phyloP scores from a whole-genome alignment of 441 rosid species.

The Gossypium trilobum region DNA sequence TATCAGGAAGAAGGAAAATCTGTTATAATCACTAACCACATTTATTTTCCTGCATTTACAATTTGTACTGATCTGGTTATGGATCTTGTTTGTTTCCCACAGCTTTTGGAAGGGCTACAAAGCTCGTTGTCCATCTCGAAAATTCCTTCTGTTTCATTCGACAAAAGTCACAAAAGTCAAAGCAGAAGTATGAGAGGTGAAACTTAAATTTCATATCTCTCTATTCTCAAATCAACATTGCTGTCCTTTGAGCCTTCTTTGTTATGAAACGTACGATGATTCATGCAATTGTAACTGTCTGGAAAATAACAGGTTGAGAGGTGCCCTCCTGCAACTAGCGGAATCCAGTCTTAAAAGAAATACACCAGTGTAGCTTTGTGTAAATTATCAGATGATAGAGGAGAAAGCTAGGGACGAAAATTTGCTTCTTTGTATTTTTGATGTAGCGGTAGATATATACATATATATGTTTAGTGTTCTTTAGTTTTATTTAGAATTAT shows the following conservation, averaged over 20 bases:
- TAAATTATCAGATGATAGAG: slow-evolving; percentile 26
- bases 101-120: slow-evolving; percentile 95
- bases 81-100: slow-evolving; percentile 15
- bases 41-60: background rate
- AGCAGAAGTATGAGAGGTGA: slow-evolving; percentile 56
- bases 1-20: background rate
- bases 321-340: background rate
- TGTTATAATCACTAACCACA: background rate
- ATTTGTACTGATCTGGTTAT: background rate
- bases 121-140: slow-evolving; percentile 77
- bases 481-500: slow-evolving; percentile 16
- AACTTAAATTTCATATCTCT: slow-evolving; percentile 2
- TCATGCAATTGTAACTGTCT: slow-evolving; percentile 8
- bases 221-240: background rate
- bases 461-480: slow-evolving; percentile 35
- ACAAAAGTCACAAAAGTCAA: slow-evolving; percentile 54
- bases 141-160: slow-evolving; percentile 63
- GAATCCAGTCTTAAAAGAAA: slow-evolving; percentile 15
- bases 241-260: background rate
- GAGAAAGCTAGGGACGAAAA: slow-evolving; percentile 32
- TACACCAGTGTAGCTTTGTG: slow-evolving; percentile 25
- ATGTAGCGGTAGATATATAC: slow-evolving; percentile 29
- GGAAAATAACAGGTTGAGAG: slow-evolving; percentile 36
- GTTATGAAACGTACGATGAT: background rate
- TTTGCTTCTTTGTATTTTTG: slow-evolving; percentile 30